Base-by-base conservation (phyloP, 371 early-diverging fungal species). In the Actinomucor elegans region DNA sequence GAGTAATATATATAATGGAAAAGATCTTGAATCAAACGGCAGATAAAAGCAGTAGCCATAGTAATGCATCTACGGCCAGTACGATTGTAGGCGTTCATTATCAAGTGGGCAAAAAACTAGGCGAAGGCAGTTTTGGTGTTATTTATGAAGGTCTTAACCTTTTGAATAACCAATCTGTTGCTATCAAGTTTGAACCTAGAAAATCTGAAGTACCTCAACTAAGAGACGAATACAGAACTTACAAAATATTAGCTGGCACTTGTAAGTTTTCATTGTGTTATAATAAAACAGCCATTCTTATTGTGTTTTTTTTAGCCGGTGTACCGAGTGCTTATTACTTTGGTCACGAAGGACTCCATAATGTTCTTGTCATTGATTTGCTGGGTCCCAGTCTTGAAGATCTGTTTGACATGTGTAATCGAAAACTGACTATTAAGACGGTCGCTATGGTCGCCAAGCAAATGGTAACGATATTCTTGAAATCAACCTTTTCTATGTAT, bases 371-470 rank as follows among this genome's bases (percentile, higher is more conserved):
- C 56, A 95, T 99, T 62, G 99, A 99, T 69, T 72, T 99, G 58
- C 85, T 99, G n/a, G 99, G 99, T 5, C 94, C 93, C 5, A 91
- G 92, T 57, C 77, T 99, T 14, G 99, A 99, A 68, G 96, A 99
- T 70, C 79, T 98, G 61, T 99, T 99, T 80, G 96, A 95, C 62
- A 81, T 92, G 70, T 97, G 98, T 65, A 80, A 88, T 18, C 84
- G 97, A 51, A 88, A 90, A 63, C 95, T 99, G 59, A 76, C 88
- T 21, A 75, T 93, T 48, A 96, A 98, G 70, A 98, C 99, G 0
- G 91, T 94, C 3, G 92, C 94, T 52, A 94, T 97, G 93, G 75
- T 96, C 33, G 99, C 98, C 24, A 96, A 97, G 67, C 93, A 93
- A 73, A 97, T 99, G 96, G 91, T 92, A 75, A 43, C n/a, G n/a